Percentiles rank a stretch among this genome's conserved stretches.
phyloP scores from a whole-genome alignment of 306 rosid species.

The Vigna nakashimae region DNA sequence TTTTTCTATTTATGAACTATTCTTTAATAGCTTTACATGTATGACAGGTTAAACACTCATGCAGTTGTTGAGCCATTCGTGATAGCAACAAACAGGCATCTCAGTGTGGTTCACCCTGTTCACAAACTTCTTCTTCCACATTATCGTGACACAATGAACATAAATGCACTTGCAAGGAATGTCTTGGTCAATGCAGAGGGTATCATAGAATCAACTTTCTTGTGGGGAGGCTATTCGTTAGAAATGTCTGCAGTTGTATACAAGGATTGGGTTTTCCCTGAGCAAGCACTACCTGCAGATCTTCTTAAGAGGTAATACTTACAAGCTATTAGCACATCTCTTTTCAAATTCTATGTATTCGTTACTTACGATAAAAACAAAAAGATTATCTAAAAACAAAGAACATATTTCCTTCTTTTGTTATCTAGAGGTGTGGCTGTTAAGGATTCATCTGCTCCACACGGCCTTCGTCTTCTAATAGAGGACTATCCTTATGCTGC shows the following conservation, averaged over 20 bases:
- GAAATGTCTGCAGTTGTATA: constrained; percentile 50
- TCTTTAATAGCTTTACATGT: constrained; percentile 5
- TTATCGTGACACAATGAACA: constrained; percentile 56
- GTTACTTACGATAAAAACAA: not conserved
- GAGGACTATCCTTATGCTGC: constrained; percentile 72
- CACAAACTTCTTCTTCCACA: constrained; percentile 53
- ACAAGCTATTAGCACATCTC: not conserved
- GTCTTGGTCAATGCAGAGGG: constrained; percentile 53
- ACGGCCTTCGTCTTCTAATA: constrained; percentile 64
- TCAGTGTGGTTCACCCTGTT: constrained; percentile 53
- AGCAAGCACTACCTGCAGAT: constrained; percentile 52
- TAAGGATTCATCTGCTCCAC: constrained; percentile 54
- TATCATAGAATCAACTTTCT: constrained; percentile 51
- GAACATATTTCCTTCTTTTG: not conserved
- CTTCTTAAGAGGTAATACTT: constrained; percentile 50
- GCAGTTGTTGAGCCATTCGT: constrained; percentile 80
- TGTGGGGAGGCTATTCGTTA: constrained; percentile 45
- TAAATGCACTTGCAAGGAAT: constrained; percentile 48
- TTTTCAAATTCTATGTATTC: not conserved
- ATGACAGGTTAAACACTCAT: constrained; percentile 75
- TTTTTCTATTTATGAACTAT: not conserved
- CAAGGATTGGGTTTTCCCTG: constrained; percentile 51
- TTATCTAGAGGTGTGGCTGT: constrained; percentile 65
- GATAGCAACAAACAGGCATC: constrained; percentile 53
- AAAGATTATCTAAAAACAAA: not conserved